Evolutionary conservation across 805 yeast species (phyloP), one percentile per base, ranked within the genome.

Genomic region (Myxozyma sirexii): DNA sequence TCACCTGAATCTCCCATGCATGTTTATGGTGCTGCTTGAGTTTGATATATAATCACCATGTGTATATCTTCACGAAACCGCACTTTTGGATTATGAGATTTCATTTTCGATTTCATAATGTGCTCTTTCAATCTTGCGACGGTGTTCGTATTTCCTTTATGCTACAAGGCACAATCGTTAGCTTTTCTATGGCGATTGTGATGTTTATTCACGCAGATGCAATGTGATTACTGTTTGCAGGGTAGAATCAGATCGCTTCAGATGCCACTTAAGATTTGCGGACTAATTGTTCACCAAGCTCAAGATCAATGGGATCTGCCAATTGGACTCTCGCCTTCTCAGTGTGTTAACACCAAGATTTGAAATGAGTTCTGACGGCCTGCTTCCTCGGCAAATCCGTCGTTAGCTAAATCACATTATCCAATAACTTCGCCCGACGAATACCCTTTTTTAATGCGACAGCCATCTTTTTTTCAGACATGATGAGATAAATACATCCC

Each of bases 241-340:
- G 35, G 12, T 31, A 31, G 35, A 31, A 31, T 31, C 35, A 31
- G 35, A 31, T 31, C 12, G 35, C 12, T 31, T 31, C 35, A 42
- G 33, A 47, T 49, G 45, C 62, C 53, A 50, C 46, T 62, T 2
- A 44, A 44, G n/a, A 41, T 62, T 17, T 60, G 64, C 35, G 64
- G 60, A 37, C 27, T 48, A 33, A 55, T 62, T 21, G 37, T 62
- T 2, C 38, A 56, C n/a, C 55, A 56, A 35, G 50, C 62, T 4
- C 66, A 62, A 45, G 64, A 60, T 42, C 56, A 56, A 26, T 62
- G 64, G 64, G 66, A 62, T 27, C 66, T 45, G 64, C 66, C 2
- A 59, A 47, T 39, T 62, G 62, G 58, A 41, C 58, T 8, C 33
- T 60, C 3, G 59, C 62, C 4, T 26, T 60, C 24, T 58, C 60